Conservation (phyloP, 2,329 filamentous ascomycete species). For the Aphanocladium album region DNA sequence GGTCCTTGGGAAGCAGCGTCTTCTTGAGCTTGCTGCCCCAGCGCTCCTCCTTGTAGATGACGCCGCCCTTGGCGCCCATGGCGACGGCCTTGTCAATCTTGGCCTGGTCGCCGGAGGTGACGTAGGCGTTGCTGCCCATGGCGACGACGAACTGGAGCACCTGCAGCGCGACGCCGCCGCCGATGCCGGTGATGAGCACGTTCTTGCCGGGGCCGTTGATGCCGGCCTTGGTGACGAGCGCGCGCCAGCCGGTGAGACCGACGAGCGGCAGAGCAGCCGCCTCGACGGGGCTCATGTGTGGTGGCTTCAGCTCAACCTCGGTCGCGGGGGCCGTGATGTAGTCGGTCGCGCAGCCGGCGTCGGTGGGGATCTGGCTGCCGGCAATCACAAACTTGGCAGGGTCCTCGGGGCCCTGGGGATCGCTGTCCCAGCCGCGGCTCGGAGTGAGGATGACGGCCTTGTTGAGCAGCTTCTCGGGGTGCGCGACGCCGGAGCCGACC, state of each 20-base stretch:
- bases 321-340: constrained; percentile 61
- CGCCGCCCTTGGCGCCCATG: constrained; percentile 76
- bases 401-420: constrained; percentile 68
- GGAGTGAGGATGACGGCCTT: constrained; percentile 77
- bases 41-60: constrained; percentile 68
- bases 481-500: constrained; percentile 46
- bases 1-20: constrained; percentile 54
- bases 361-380: constrained; percentile 60
- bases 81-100: constrained; percentile 69
- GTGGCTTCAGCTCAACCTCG: constrained; percentile 73
- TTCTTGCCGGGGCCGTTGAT: constrained; percentile 62
- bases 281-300: constrained; percentile 66
- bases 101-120: constrained; percentile 67
- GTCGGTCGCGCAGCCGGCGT: constrained; percentile 68
- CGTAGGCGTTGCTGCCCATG: constrained; percentile 71
- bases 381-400: constrained; percentile 54
- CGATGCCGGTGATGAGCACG: constrained; percentile 84
- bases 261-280: constrained; percentile 81
- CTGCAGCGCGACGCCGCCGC: constrained; percentile 83
- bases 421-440: constrained; percentile 68
- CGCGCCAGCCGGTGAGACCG: constrained; percentile 84
- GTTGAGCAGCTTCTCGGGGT: constrained; percentile 38
- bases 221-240: constrained; percentile 71
- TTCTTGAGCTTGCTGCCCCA: constrained; percentile 75
- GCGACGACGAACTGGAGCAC: constrained; percentile 74